Conservation (phyloP, 2,329 filamentous ascomycete genomes). For the Colletotrichum ledebouriae region DNA sequence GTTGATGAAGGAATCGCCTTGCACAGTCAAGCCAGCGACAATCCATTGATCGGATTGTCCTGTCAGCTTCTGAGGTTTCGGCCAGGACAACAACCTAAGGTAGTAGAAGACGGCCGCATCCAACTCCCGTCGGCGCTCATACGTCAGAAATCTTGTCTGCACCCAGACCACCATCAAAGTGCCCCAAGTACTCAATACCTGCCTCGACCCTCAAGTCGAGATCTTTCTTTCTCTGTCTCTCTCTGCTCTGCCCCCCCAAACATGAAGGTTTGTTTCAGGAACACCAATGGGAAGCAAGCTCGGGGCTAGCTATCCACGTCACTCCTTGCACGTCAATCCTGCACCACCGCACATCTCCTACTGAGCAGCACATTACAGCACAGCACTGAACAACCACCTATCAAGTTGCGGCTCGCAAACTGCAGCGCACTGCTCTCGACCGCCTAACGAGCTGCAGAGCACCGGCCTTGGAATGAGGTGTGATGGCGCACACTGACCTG, state of each 20-base stretch:
- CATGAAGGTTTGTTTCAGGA: conserved; percentile 42
- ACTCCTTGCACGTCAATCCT: conserved; percentile 30
- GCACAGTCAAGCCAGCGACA: conserved; percentile 1
- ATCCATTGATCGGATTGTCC: conserved; percentile 18
- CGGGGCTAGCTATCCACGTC: conserved; percentile 38
- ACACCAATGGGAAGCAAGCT: conserved; percentile 42
- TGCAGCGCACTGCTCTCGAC: conserved; percentile 15
- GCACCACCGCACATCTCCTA: conserved; percentile 5
- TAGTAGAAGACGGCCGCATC: conserved; percentile 12
- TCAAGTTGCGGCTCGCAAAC: background rate
- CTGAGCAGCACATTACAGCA: background rate
- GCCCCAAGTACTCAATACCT: conserved; percentile 22
- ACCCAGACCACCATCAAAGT: background rate
- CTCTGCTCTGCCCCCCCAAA: conserved; percentile 15
- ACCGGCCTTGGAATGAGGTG: conserved; percentile 15
- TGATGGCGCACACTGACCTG: background rate
- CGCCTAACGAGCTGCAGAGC: conserved; percentile 22
- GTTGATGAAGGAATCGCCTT: background rate
- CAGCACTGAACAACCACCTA: conserved; percentile 8
- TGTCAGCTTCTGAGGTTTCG: conserved; percentile 10
- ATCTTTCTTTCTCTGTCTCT: conserved; percentile 1
- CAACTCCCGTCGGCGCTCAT: conserved; percentile 19
- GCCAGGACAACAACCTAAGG: background rate
- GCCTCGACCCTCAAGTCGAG: conserved; percentile 11
- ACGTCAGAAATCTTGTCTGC: conserved; percentile 11